A percentile compares a stretch with the other conserved stretches of the same genome.
Conservation (phyloP, 257 asterid species). For the Solanum ossicruentum region DNA sequence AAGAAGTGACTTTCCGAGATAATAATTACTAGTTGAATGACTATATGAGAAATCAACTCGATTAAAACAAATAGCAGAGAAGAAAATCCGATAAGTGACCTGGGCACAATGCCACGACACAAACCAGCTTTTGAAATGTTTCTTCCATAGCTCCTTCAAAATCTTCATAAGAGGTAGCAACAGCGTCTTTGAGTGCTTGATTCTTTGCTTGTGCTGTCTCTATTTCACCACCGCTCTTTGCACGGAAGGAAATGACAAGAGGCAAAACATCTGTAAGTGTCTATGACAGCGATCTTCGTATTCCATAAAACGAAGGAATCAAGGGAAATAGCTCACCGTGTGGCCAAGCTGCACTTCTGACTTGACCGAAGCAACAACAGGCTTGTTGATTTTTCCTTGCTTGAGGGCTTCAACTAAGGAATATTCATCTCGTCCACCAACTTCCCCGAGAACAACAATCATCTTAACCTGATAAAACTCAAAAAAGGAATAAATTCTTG, state of each 20-base stretch:
- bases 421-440: conserved; percentile 99
- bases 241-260: neutral
- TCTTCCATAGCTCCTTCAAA: conserved; percentile 72
- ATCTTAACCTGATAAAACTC: conserved; percentile 27
- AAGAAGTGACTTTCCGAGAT: too few relatives aligned
- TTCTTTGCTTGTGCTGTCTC: conserved; percentile 98
- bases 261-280: neutral
- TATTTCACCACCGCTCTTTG: conserved; percentile 95
- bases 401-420: conserved; percentile 93
- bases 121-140: conserved; percentile 62
- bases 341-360: conserved; percentile 96
- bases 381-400: conserved; percentile 87
- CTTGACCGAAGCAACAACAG: conserved; percentile 50
- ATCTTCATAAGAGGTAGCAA: conserved; percentile 88
- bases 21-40: neutral
- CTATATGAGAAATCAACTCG: neutral
- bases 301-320: neutral
- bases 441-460: conserved; percentile 99
- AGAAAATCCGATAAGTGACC: neutral
- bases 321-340: conserved; percentile 51
- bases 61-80: too few relatives aligned
- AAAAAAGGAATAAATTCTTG: too few relatives aligned
- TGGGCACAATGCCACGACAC: neutral
- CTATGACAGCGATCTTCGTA: neutral
- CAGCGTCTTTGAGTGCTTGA: conserved; percentile 85